Base-by-base conservation (phyloP, 768 basidiomycete species). In the Lactifluus hygrophoroides region DNA sequence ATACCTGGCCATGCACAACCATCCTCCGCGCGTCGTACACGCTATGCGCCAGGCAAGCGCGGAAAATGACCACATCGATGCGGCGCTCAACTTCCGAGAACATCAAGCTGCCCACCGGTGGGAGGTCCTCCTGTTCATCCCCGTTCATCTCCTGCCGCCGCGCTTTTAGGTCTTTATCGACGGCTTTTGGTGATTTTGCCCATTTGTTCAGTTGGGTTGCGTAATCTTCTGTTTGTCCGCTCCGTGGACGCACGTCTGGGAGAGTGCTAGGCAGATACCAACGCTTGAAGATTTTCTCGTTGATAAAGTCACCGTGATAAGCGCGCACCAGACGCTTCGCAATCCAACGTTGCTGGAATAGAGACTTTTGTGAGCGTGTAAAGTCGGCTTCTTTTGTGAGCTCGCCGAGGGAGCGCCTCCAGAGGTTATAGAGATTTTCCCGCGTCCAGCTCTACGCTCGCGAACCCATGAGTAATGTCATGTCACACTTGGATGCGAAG, bases 21-120 rank as follows among this genome's bases (percentile, higher is more conserved):
- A 97, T 72, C 60, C 86, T 74, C 65, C 93, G 77, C 3, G 96
- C 96, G 65, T 92, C 86, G 70, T 94, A 96, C 47, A 94, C 87
- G 67, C 89, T 93, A 60, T 83, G 80, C 28, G 86, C 87, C 64
- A 98, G 85, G 69, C 94, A 95, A 56, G 82, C 81, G 48, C 94
- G 77, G 73, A 97, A 98, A 50, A 98, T 73, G 69, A 97, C 82
- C 45, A 92, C 86, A 67, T 99, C 96, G 69, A 99, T 80, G 70
- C 96, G 71, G 68, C 94, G 79, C 77, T 99, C 96, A n/a, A 98
- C 80, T 71, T 97, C 92, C 0, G 82, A 71, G 70, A 94, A 90
- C 90, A 98, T 94, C 80, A 99, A 80, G 69, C 90, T 93, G 50
- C 90, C 92, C 16, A 98, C 88, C 5, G 96, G 96, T 17, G 93